Conservation (phyloP, 176 grass and related monocot genomes). For the Hsuehochloa calcarea region DNA sequence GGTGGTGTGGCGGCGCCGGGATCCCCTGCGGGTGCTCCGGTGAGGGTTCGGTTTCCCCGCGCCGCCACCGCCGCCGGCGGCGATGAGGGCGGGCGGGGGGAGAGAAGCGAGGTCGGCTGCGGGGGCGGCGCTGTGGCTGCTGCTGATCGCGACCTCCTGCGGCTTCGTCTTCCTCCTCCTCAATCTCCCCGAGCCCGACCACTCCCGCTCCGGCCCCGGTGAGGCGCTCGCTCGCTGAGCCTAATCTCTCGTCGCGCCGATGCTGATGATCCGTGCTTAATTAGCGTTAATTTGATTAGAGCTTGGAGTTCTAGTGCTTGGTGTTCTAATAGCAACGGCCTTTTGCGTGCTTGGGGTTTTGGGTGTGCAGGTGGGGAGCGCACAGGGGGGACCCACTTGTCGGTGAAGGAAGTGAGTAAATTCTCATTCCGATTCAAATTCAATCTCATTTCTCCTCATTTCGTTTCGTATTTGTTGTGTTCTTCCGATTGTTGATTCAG, state of each 20-base stretch:
- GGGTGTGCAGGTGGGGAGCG: constrained; percentile 29
- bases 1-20: not conserved
- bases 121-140: constrained; percentile 21
- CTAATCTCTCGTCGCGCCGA: not conserved
- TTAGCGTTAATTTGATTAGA: not conserved
- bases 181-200: constrained; percentile 38
- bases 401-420: constrained; percentile 18
- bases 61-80: too few species aligned
- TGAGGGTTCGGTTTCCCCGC: too few species aligned
- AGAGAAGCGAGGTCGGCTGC: not conserved
- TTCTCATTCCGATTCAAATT: not conserved
- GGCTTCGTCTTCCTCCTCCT: constrained; percentile 38
- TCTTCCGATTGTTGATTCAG: not conserved
- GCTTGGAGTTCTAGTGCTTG: not conserved
- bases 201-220: constrained; percentile 2
- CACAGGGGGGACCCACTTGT: not conserved
- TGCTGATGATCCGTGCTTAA: not conserved
- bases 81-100: not conserved
- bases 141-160: constrained; percentile 39
- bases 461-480: not conserved
- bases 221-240: not conserved
- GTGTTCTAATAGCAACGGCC: not conserved
- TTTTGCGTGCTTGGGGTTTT: not conserved
- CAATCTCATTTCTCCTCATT: not conserved
- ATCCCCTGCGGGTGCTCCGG: not conserved